These are phyloP conservation scores for Phytopythium boreale DNA, from an alignment of 352 stramenopile species.

Conservation along the genomic window DNA sequence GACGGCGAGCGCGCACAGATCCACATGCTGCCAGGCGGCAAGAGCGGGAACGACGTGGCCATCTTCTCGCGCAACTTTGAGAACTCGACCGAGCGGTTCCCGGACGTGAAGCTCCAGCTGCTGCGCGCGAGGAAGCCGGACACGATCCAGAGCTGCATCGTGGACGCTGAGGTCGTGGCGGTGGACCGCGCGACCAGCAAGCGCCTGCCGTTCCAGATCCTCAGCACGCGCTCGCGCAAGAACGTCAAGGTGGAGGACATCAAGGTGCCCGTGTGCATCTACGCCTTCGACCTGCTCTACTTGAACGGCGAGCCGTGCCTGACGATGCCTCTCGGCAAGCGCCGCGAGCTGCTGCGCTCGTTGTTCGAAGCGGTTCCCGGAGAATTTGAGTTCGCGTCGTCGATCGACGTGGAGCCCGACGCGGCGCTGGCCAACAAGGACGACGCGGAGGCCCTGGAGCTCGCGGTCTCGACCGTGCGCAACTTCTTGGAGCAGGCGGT, in stretches of 20 bases:
- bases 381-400: conserved; percentile 94
- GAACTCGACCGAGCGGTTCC: conserved; percentile 98
- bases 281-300: conserved; percentile 99
- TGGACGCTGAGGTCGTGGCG: conserved; percentile 99
- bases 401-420: conserved; percentile 85
- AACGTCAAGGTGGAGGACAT: conserved; percentile 89
- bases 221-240: conserved; percentile 97
- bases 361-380: conserved; percentile 92
- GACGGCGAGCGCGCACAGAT: conserved; percentile 98
- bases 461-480: conserved; percentile 72
- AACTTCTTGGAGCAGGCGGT: conserved; percentile 95
- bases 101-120: conserved; percentile 83
- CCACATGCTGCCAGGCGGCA: conserved; percentile 88
- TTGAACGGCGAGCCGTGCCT: conserved; percentile 97
- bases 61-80: conserved; percentile 99
- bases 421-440: conserved; percentile 81
- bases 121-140: conserved; percentile 45
- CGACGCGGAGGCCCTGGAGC: conserved; percentile 85
- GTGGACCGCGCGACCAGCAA: conserved; percentile 95
- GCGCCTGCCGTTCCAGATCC: conserved; percentile 98
- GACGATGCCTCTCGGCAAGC: conserved; percentile 82
- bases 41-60: conserved; percentile 55
- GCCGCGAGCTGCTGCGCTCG: conserved; percentile 88
- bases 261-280: conserved; percentile 91
- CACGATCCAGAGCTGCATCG: conserved; percentile 90